A percentile compares a stretch with the other conserved stretches of the same genome.
phyloP scores from a whole-genome alignment of 1,284 basidiomycete genomes.

The Schizophyllum commune region DNA sequence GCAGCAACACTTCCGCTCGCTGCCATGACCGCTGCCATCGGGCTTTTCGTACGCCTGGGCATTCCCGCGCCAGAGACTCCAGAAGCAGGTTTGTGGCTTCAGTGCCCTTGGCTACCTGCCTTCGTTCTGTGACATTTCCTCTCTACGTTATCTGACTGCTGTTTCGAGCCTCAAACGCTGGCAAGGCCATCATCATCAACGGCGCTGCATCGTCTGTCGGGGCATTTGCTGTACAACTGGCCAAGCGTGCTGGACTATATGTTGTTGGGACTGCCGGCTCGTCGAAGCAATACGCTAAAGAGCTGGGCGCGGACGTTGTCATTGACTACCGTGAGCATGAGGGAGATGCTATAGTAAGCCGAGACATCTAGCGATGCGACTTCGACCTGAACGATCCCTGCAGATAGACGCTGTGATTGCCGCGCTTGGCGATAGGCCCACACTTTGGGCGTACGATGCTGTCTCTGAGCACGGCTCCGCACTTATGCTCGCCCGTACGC shows the following conservation, averaged over 20 bases:
- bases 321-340: neutral
- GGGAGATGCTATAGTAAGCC: neutral
- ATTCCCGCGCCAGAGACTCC: neutral
- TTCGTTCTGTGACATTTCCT: no score
- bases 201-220: neutral
- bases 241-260: neutral
- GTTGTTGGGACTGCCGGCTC: neutral
- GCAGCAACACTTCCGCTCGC: neutral
- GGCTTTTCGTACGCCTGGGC: neutral
- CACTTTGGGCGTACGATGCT: neutral
- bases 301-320: neutral
- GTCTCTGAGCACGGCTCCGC: neutral
- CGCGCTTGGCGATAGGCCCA: neutral
- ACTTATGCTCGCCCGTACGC: neutral
- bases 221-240: neutral
- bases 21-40: neutral
- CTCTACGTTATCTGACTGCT: no score
- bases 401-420: neutral
- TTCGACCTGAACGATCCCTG: no score
- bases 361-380: no score
- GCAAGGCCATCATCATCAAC: neutral
- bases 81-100: neutral
- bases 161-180: neutral
- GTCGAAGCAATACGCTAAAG: neutral
- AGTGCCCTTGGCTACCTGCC: neutral